These are phyloP conservation scores for Hypomontagnella submonticulosa DNA, from an alignment of 495 filamentous ascomycete genomes.

Conservation along the genomic window DNA sequence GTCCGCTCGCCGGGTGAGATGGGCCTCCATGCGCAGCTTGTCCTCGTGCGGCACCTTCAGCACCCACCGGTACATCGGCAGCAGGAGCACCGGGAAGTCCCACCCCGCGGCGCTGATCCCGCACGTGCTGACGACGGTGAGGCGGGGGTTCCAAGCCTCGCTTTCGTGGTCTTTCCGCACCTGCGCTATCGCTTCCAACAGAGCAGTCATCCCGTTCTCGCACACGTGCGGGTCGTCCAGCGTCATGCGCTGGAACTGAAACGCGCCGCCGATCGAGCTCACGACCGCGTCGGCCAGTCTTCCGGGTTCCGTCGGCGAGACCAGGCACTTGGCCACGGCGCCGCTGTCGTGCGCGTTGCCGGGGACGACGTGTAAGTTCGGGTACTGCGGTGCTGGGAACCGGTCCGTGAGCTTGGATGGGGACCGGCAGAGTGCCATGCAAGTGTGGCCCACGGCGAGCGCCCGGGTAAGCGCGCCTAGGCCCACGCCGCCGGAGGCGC, in stretches of 20 bases:
- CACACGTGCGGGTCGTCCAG: conserved; percentile 70
- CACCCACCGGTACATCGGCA: conserved; percentile 64
- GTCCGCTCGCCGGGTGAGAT: conserved; percentile 49
- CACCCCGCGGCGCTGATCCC: conserved; percentile 59
- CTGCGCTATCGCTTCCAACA: conserved; percentile 58
- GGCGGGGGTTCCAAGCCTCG: conserved; percentile 48
- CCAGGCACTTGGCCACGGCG: conserved; percentile 54
- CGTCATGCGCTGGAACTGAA: conserved; percentile 42
- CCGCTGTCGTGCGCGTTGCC: conserved; percentile 63
- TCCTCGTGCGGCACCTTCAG: conserved; percentile 66
- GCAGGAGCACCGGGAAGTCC: conserved; percentile 63
- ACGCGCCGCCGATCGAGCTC: conserved; percentile 59
- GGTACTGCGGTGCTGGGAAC: conserved; percentile 48
- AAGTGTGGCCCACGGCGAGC: conserved; percentile 63
- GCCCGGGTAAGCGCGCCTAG: conserved; percentile 59
- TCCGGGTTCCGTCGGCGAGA: conserved; percentile 2
- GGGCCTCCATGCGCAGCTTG: conserved; percentile 69
- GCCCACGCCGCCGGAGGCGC: conserved; percentile 65
- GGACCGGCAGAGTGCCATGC: conserved; percentile 67
- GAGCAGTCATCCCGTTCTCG: conserved; percentile 57
- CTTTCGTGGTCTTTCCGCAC: conserved; percentile 16
- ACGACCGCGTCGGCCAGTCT: conserved; percentile 55
- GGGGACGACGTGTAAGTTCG: conserved; percentile 59
- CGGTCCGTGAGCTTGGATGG: conserved; percentile 68
- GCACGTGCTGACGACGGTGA: conserved; percentile 65